These are phyloP conservation scores for Globisporangium abappressorium DNA, from an alignment of 352 stramenopile species.

Conservation along the genomic window DNA sequence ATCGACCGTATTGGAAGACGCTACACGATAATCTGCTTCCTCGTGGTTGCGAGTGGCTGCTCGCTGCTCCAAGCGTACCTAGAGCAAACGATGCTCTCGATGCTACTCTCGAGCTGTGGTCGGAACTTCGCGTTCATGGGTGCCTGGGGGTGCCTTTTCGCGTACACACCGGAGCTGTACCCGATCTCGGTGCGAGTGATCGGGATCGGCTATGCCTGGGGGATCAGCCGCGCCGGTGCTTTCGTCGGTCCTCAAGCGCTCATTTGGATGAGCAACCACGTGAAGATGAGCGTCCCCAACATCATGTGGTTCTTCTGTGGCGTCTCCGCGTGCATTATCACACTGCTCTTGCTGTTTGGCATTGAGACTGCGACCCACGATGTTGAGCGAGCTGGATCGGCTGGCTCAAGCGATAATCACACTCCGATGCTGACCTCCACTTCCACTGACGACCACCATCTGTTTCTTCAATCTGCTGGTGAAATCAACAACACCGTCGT, in stretches of 20 bases:
- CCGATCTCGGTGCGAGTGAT: constrained; percentile 20
- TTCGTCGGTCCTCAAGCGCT: neutral
- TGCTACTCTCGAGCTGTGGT: constrained; percentile 2
- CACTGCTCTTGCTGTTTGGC: neutral
- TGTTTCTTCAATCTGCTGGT: too few species aligned
- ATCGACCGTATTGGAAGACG: constrained; percentile 2
- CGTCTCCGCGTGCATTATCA: neutral
- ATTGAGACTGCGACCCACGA: neutral
- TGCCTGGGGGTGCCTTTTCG: constrained; percentile 22
- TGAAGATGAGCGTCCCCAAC: neutral
- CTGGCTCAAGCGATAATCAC: too few species aligned
- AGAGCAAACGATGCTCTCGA: neutral
- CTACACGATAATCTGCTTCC: neutral
- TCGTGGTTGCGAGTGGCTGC: neutral
- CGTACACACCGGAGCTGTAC: constrained; percentile 29
- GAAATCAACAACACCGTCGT: neutral
- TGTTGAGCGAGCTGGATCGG: neutral
- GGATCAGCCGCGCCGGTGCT: neutral
- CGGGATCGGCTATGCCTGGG: constrained; percentile 13
- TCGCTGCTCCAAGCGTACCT: constrained; percentile 5
- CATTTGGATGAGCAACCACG: neutral
- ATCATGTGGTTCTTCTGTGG: constrained; percentile 9
- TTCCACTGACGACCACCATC: too few species aligned
- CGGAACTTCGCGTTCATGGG: constrained; percentile 17
- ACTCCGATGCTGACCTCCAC: neutral